Base-by-base conservation (phyloP, 441 rosid species). In the Jatropha podagrica region DNA sequence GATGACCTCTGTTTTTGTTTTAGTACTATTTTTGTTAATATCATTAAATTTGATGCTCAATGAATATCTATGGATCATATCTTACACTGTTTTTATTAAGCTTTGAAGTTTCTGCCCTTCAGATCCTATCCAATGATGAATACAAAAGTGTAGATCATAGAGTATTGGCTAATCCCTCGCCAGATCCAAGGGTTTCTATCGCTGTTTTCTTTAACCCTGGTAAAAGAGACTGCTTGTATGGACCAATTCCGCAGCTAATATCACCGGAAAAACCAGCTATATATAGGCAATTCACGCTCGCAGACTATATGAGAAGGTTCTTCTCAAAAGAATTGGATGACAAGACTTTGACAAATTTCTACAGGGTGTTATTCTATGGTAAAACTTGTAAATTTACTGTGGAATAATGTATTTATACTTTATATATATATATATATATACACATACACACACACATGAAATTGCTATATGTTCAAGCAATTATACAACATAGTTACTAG, bases 121-220 rank as follows among this genome's bases (percentile, higher is more conserved):
- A 87, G 89, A 86, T 89, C 2, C 61, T 89, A 83, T 89, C 91
- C 2, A 89, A 89, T 12, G 80, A 85, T 26, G 85, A 85, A 76
- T 89, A 87, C 81, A 82, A 4, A 76, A 87, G 93, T 11, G 88
- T 83, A 27, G 90, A 84, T 32, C 91, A 87, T 40, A 76, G 91
- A 61, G 88, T 87, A 71, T 44, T 87, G 74, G 93, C 91, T 2
- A 86, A 86, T 76, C 73, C 90, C 1, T 62, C 70, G 4, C 49
- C 0, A 0, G 74, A 87, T 44, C 82, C 93, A 3, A 56, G 89
- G 23, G 73, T 86, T 15, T 87, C 88, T 0, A 15, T 82, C 2
- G 88, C 78, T 0, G 85, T 79, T 41, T 83, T 86, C 73, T 87
- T 78, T 83, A 82, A 80, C 65, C 79, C 88, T 0, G 68, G 82